A percentile compares a stretch with the other conserved stretches of the same genome.
Conservation (phyloP, 192 early-diverging fungal species). For the Entophlyctis helioformis region DNA sequence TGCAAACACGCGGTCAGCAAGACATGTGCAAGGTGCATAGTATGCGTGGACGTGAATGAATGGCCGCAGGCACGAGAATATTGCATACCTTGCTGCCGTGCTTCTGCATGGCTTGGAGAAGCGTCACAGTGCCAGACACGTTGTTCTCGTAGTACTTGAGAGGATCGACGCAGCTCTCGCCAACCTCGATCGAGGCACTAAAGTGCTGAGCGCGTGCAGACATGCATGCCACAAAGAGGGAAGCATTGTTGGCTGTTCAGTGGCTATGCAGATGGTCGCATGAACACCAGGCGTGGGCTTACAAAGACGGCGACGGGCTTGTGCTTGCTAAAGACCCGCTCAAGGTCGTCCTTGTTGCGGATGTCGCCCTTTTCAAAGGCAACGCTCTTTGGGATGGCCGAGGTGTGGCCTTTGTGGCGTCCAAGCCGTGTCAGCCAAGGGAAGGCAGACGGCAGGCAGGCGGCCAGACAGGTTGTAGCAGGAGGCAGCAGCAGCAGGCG, state of each 20-base stretch:
- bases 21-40: too few species aligned
- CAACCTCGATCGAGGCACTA: slow-evolving; percentile 79
- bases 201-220: slow-evolving; percentile 51
- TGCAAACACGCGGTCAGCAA: neutral
- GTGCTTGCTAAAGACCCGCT: slow-evolving; percentile 59
- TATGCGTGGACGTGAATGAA: too few species aligned
- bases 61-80: too few species aligned
- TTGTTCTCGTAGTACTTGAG: slow-evolving; percentile 92
- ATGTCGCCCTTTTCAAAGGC: slow-evolving; percentile 74
- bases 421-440: neutral
- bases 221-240: neutral
- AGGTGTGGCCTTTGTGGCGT: slow-evolving; percentile 27
- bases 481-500: slow-evolving; percentile 43
- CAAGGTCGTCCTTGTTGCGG: slow-evolving; percentile 50
- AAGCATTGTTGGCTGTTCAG: neutral
- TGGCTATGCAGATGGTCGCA: slow-evolving; percentile 1
- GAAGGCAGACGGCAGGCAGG: neutral
- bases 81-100: slow-evolving; percentile 48
- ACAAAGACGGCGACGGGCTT: slow-evolving; percentile 37
- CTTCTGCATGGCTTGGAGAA: slow-evolving; percentile 74
- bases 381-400: slow-evolving; percentile 29
- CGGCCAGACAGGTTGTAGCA: slow-evolving; percentile 34
- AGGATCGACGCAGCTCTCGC: slow-evolving; percentile 66
- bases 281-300: neutral
- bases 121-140: slow-evolving; percentile 72